Base-by-base conservation (phyloP, 768 basidiomycete genomes). In the Boletus pseudo-olivaceus region DNA sequence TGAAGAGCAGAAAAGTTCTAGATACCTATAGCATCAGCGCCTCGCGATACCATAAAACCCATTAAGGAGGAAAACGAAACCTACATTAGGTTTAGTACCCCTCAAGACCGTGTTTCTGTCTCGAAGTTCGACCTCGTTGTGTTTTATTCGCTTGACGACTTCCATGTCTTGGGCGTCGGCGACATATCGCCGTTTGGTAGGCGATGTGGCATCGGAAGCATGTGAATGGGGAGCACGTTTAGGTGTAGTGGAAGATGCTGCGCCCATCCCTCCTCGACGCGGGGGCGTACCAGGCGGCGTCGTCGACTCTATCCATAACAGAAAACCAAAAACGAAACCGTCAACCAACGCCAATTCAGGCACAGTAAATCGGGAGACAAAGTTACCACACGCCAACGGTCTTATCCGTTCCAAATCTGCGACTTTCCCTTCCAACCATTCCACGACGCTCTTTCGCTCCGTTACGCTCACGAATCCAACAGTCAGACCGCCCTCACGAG, bases 41-140 rank as follows among this genome's bases (percentile, higher is more conserved):
- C 34, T 38, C 33, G 10, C 6, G 12, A 27, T 15, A 26, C 7
- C 10, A 37, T 8, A 7, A 26, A 17, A 4, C 3, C 5, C 11
- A 27, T 4, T 7, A 8, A 37, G 20, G 15, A 35, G 12, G 15
- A 15, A 27, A 41, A 20, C 12, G 27, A 2, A 4, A 71, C 90
- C 53, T 54, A 94, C 95, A 66, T 93, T 93, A 7, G 84, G 78
- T 68, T 96, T 95, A 14, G 76, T 81, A 0, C 94, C 93, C 30
- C 91, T 78, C 12, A 98, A 71, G 1, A 95, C 89, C 0, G 88
- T 86, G 56, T 82, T 95, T 48, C 92, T 78, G 69, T 96, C 90
- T 50, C 81, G 77, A 17, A 94, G 76, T 68, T 93, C 88, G n/a
- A 91, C 76, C 62, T 92, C 88, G 53, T 81, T 83, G 65, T 76